These are phyloP conservation scores for Leccinum pachyderme DNA, from an alignment of 1,284 basidiomycete genomes.

Conservation along the genomic window DNA sequence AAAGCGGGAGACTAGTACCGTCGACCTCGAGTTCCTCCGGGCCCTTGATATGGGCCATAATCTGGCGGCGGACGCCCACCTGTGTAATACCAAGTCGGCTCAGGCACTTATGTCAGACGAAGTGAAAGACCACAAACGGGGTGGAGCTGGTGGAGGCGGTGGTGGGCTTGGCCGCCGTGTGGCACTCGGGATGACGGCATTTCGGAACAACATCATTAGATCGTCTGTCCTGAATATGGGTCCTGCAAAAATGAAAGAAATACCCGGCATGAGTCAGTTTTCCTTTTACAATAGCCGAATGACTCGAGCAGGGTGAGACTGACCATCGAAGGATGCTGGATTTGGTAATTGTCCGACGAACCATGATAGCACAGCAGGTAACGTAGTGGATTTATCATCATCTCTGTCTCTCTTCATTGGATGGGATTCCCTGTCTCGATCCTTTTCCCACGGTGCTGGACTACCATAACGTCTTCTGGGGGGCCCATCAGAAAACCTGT, in stretches of 20 bases:
- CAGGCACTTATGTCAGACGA: constrained; percentile 1
- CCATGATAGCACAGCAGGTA: constrained; percentile 76
- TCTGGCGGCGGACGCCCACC: constrained; percentile 64
- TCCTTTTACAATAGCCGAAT: constrained; percentile 13
- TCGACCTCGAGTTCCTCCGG: constrained; percentile 39
- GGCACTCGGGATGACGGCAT: constrained; percentile 70
- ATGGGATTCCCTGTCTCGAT: constrained; percentile 43
- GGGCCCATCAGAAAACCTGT: constrained; percentile 44
- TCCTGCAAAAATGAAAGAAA: constrained; percentile 45
- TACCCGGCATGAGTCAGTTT: constrained; percentile 17
- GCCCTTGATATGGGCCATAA: constrained; percentile 70
- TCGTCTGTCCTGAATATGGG: constrained; percentile 87
- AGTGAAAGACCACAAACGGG: constrained; percentile 17
- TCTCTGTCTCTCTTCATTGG: constrained; percentile 45
- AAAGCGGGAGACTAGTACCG: constrained; percentile 28
- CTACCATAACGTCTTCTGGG: constrained; percentile 46
- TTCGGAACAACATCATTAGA: constrained; percentile 75
- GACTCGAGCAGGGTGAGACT: constrained; percentile 29
- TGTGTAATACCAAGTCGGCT: constrained; percentile 22
- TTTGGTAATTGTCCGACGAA: constrained; percentile 80
- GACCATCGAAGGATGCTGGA: constrained; percentile 77
- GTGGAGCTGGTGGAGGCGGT: constrained; percentile 35
- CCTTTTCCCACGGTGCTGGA: constrained; percentile 48
- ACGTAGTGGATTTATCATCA: constrained; percentile 49
- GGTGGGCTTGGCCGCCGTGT: constrained; percentile 48